Base-by-base conservation (phyloP, 495 filamentous ascomycete species). In the Tuber umbilicatum region DNA sequence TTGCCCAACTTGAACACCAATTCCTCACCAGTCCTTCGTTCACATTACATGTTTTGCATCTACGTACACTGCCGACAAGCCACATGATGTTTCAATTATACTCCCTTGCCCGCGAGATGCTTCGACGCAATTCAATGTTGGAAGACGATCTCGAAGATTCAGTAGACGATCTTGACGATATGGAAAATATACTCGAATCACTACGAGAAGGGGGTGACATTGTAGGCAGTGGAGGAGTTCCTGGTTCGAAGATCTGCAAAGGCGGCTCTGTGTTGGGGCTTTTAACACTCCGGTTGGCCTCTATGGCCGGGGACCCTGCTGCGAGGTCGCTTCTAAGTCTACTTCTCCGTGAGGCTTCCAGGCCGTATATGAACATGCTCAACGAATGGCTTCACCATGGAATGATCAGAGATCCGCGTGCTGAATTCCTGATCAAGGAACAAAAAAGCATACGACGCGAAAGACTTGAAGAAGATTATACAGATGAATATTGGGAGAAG, bases 341-440 rank as follows among this genome's bases (percentile, higher is more conserved):
- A 5, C 85, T 99, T 40, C 83, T 99, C 68, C 87, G 92, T 55
- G 95, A 98, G 83, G 91, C 94, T 2, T 97, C 93, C 76, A 87
- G 93, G 42, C 95, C 95, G 0, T 99, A 99, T 78, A 97, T 98
- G 95, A 88, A 87, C 37, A 99, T 99, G 95, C 84, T 99, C 74
- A 99, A 99, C 80, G 95, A 98, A 82, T 99, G 95, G 96, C 83
- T 99, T 37, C 95, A 99, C 81, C 94, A 97, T 81, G 95, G 95
- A 27, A 93, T 91, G 55, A 98, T 99, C 82, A 92, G 90, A 82
- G 95, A 99, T 83, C 93, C 94, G 2, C 96, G 97, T 82, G 89
- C 88, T 19, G 95, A 99, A 82, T 99, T 99, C 81, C 84, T 99
- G 50, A 90, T 99, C 76, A 96, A 93, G 77, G 95, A 99, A 83